Evolutionary conservation across 805 yeast genomes (phyloP), one percentile per base, ranked within the genome.

Genomic region (Blastobotrys peoriensis): DNA sequence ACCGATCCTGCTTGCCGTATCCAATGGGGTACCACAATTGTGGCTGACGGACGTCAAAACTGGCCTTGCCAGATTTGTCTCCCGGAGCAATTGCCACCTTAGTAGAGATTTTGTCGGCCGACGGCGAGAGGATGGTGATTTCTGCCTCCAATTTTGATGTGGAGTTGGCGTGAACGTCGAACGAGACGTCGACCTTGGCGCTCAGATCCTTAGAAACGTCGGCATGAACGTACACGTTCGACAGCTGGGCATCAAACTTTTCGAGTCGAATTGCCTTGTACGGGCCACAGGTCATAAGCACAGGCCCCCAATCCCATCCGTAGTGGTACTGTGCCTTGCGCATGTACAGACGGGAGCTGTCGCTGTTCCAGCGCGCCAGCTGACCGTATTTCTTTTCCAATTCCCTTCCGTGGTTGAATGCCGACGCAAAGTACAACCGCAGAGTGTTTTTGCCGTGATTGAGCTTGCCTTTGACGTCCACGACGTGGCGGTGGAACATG

Each of bases 301-400:
- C 44, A 4, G 75, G 60, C 16, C 78, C 79, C 80, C 79, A 75
- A 55, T 75, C 80, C 80, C 79, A 75, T 2, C 80, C 79, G 51
- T 63, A 75, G 48, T 73, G 76, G 52, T 74, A 74, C 54, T 73
- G 79, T 1, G 79, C 75, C 52, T 74, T 74, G 49, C 80, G 61
- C 15, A 69, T 66, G 42, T 71, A 67, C 43, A 69, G 56, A 33
- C 79, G 60, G 38, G 66, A 56, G 6, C 68, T 47, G 15, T 73
- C 76, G 3, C 76, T 78, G 47, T 71, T 69, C 54, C 60, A 71
- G 15, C 65, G 63, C 5, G 35, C 41, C 15, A 58, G 48, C 43
- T 54, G 55, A 8, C 66, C 67, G 40, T 61, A 55, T 25, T 58
- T 47, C 44, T 55, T 44, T 40, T 67, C 71, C 36, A 68, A 50